These are phyloP conservation scores for Bruguiera parviflora DNA, from an alignment of 345 rosid genomes.

Conservation along the genomic window DNA sequence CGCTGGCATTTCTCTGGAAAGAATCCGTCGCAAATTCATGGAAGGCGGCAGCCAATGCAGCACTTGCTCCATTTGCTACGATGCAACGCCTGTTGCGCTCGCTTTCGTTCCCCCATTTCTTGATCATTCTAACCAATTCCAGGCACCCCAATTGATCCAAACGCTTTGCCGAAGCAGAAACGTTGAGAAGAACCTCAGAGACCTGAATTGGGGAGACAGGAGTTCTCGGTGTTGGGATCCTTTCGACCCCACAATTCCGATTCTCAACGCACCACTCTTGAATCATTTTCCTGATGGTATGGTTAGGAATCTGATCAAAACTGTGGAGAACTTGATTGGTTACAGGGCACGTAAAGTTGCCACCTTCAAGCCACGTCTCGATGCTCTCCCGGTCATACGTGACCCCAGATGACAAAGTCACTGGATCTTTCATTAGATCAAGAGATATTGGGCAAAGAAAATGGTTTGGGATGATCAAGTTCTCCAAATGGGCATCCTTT, in stretches of 20 bases:
- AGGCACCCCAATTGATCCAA: constrained; percentile 27
- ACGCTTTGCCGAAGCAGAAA: constrained; percentile 12
- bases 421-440: constrained; percentile 76
- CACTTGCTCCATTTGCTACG: constrained; percentile 16
- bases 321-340: constrained; percentile 38
- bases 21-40: constrained; percentile 30
- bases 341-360: constrained; percentile 71
- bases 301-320: constrained; percentile 59
- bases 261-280: constrained; percentile 67
- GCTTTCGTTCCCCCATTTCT: constrained; percentile 43
- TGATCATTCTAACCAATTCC: constrained; percentile 28
- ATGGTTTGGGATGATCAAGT: constrained; percentile 48
- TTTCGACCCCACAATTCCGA: constrained; percentile 33
- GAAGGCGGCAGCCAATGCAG: constrained; percentile 31
- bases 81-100: constrained; percentile 45
- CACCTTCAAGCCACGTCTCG: constrained; percentile 69
- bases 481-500: neutral
- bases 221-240: constrained; percentile 58
- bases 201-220: constrained; percentile 36
- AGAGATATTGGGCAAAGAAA: constrained; percentile 75
- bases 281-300: constrained; percentile 47
- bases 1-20: constrained; percentile 9
- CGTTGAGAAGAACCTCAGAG: constrained; percentile 18
- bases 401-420: constrained; percentile 71
- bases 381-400: constrained; percentile 82